These are phyloP conservation scores for Hanseniaspora singularis DNA, from an alignment of 805 yeast genomes.

Conservation along the genomic window DNA sequence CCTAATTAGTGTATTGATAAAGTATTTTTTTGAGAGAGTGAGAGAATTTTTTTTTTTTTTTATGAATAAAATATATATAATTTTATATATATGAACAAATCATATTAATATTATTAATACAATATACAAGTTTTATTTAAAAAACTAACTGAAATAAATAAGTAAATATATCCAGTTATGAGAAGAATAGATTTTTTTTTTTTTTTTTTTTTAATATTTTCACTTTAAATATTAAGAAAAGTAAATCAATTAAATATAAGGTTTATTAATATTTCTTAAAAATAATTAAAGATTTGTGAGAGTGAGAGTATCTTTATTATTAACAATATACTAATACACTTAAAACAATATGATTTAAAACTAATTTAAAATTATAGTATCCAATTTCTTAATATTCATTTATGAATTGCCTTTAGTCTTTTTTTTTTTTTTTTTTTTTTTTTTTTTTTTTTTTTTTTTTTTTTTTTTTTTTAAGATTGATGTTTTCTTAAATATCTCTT, in stretches of 20 bases:
- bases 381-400: too few species aligned
- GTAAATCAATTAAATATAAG: too few species aligned
- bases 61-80: background rate
- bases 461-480: background rate
- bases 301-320: background rate
- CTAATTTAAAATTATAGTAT: background rate
- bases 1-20: constrained; percentile 4
- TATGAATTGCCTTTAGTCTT: too few species aligned
- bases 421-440: too few species aligned
- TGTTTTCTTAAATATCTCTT: too few species aligned
- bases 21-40: constrained; percentile 1
- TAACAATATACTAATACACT: background rate
- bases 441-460: background rate
- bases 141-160: too few species aligned
- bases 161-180: background rate
- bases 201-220: background rate
- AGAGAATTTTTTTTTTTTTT: constrained; percentile 6
- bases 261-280: too few species aligned
- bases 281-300: background rate
- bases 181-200: background rate
- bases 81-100: too few species aligned
- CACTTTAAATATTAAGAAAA: background rate
- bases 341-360: background rate
- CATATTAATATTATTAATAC: background rate
- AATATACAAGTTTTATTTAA: background rate